phyloP scores from a whole-genome alignment of 345 rosid genomes.

The Bruguiera parviflora region DNA sequence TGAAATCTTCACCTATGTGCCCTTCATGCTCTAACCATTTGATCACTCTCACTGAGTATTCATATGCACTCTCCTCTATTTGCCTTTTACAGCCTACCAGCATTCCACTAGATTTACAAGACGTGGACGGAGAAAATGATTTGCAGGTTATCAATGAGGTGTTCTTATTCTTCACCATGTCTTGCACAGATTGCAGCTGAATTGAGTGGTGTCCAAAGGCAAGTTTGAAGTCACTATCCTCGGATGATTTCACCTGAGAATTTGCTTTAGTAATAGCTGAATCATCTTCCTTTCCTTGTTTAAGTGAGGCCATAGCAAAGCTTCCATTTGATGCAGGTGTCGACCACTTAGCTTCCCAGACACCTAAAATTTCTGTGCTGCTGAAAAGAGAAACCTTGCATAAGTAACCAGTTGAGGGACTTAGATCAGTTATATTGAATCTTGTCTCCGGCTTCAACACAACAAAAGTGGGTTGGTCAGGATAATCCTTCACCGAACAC shows the following conservation, averaged over 20 bases:
- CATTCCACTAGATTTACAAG: constrained; percentile 29
- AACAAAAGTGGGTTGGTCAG: constrained; percentile 31
- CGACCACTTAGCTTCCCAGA: constrained; percentile 45
- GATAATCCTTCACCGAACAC: constrained; percentile 34
- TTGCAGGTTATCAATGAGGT: constrained; percentile 17
- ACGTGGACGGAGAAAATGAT: constrained; percentile 43
- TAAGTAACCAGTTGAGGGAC: constrained; percentile 38
- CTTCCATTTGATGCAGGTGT: constrained; percentile 29
- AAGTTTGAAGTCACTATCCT: constrained; percentile 18
- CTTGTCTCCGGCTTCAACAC: constrained; percentile 37
- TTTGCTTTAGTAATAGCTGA: constrained; percentile 9
- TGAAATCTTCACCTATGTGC: constrained; percentile 42
- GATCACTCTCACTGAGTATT: constrained; percentile 40
- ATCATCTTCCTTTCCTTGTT: constrained; percentile 6
- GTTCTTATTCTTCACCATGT: constrained; percentile 18
- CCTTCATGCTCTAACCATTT: constrained; percentile 54
- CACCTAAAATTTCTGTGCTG: constrained; percentile 26
- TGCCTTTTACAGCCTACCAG: constrained; percentile 29
- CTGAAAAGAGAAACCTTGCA: constrained; percentile 39
- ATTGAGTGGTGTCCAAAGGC: constrained; percentile 6
- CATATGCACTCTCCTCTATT: constrained; percentile 41
- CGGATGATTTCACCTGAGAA: constrained; percentile 27
- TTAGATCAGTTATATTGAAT: constrained; percentile 29
- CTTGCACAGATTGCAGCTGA: constrained; percentile 13
- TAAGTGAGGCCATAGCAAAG: background rate